Percentiles rank a stretch among this genome's conserved stretches.
Evolutionary conservation across 2,329 filamentous ascomycete species (phyloP).

Genomic region (Claviceps cyperi): DNA sequence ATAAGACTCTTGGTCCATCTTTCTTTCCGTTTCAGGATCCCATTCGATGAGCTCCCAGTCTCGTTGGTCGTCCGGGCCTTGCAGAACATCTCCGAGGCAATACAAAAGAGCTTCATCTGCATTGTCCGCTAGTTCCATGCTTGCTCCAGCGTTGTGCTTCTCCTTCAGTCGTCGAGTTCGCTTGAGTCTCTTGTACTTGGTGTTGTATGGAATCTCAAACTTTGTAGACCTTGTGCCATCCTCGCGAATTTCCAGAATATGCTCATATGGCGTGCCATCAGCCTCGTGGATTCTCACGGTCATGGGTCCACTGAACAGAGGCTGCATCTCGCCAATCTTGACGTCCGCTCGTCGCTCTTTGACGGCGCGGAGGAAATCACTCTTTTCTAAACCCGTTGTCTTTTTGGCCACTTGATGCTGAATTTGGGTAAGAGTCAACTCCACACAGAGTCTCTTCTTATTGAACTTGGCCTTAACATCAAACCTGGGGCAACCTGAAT

Average conservation of each 20-base stretch:
- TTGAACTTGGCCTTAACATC: conserved; percentile 83
- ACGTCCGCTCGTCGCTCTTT: conserved; percentile 64
- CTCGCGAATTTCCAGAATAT: conserved; percentile 91
- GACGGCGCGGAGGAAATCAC: conserved; percentile 70
- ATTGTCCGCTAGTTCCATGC: conserved; percentile 43
- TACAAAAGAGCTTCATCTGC: conserved; percentile 78
- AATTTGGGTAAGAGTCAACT: conserved; percentile 74
- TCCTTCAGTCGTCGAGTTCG: conserved; percentile 72
- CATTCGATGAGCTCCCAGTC: conserved; percentile 83
- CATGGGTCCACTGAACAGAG: conserved; percentile 90
- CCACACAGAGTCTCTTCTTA: conserved; percentile 90
- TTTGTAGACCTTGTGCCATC: conserved; percentile 58
- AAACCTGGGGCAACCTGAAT: conserved; percentile 79
- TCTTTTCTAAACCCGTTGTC: conserved; percentile 42
- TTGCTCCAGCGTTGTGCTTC: conserved; percentile 41
- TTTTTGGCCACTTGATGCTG: conserved; percentile 33
- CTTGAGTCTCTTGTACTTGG: conserved; percentile 96
- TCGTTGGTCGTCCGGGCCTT: conserved; percentile 63
- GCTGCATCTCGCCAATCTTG: conserved; percentile 53
- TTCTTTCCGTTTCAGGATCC: conserved; percentile 73
- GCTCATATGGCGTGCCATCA: conserved; percentile 94
- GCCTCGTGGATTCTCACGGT: conserved; percentile 96
- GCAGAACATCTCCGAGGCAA: conserved; percentile 80
- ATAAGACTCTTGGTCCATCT: conserved; percentile 92
- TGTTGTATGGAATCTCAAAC: conserved; percentile 96